Conservation (phyloP, 345 rosid species). For the Citrus inodora region DNA sequence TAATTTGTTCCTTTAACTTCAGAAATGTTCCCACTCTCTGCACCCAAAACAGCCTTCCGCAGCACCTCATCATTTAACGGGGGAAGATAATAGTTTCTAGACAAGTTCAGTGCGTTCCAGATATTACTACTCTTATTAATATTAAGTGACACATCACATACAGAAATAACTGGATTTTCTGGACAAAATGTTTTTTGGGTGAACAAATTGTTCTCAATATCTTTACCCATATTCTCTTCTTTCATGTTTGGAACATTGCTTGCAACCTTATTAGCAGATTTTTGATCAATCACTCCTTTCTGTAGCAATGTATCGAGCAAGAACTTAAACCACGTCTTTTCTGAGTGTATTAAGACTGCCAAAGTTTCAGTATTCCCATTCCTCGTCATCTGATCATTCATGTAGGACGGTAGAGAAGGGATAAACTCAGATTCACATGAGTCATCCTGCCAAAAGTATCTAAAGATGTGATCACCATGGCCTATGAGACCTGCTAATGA, state of each 20-base stretch:
- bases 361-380: slow-evolving; percentile 27
- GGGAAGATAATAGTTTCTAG: slow-evolving; percentile 58
- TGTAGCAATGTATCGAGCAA: slow-evolving; percentile 43
- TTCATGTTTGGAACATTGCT: slow-evolving; percentile 22
- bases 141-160: slow-evolving; percentile 30
- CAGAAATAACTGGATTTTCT: slow-evolving; percentile 75
- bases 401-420: slow-evolving; percentile 31
- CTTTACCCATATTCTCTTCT: slow-evolving; percentile 18
- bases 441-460: slow-evolving; percentile 51
- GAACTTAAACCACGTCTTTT: slow-evolving; percentile 55
- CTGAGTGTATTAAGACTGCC: slow-evolving; percentile 38
- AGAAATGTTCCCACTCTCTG: slow-evolving; percentile 26
- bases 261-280: slow-evolving; percentile 28
- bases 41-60: slow-evolving; percentile 61
- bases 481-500: slow-evolving; percentile 80
- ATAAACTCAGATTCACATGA: slow-evolving; percentile 30
- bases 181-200: slow-evolving; percentile 50
- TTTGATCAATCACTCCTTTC: slow-evolving; percentile 33
- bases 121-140: slow-evolving; percentile 40
- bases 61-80: slow-evolving; percentile 70
- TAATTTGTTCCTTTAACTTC: slow-evolving; percentile 60
- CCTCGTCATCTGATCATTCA: slow-evolving; percentile 21
- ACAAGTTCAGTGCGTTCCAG: slow-evolving; percentile 56
- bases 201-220: slow-evolving; percentile 25
- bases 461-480: slow-evolving; percentile 65